Percentiles rank a stretch among this genome's conserved stretches.
Conservation (phyloP, 106 monocot species). For the Alisma plantagoaquatica region DNA sequence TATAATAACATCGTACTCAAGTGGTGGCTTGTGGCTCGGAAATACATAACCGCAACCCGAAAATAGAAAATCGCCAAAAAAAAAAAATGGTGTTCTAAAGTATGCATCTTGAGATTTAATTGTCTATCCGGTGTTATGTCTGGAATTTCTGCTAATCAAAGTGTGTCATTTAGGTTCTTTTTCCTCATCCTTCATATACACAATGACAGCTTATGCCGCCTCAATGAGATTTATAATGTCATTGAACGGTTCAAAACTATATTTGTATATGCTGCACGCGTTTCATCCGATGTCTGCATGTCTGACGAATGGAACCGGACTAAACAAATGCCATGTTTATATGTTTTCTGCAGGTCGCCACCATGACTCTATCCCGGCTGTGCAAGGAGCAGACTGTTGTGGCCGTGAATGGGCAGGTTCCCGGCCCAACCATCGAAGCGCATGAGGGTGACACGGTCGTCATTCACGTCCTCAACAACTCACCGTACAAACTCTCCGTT, state of each 20-base stretch:
- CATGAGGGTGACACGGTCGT: slow-evolving; percentile 38
- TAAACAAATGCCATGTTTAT: background rate
- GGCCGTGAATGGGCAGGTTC: slow-evolving; percentile 32
- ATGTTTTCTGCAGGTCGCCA: slow-evolving; percentile 25
- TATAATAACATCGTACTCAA: too few species aligned
- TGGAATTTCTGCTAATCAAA: too few species aligned
- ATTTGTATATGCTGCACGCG: background rate
- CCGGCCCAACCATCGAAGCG: slow-evolving; percentile 36
- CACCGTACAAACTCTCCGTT: slow-evolving; percentile 47
- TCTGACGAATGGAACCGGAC: background rate
- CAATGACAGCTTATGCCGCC: background rate
- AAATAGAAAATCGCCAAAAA: too few species aligned
- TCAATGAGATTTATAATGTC: background rate
- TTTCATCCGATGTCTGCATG: background rate
- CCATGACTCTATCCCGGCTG: slow-evolving; percentile 20
- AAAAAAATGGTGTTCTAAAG: too few species aligned
- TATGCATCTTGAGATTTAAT: too few species aligned
- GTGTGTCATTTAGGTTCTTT: too few species aligned
- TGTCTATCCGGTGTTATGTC: too few species aligned
- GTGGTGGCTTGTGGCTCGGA: too few species aligned
- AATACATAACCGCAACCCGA: too few species aligned
- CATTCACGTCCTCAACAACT: slow-evolving; percentile 41
- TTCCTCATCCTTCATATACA: too few species aligned
- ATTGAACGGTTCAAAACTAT: background rate
- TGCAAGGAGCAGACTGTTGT: slow-evolving; percentile 36